phyloP scores from a whole-genome alignment of 2,329 filamentous ascomycete species.

The Aspergillaceae sp. region DNA sequence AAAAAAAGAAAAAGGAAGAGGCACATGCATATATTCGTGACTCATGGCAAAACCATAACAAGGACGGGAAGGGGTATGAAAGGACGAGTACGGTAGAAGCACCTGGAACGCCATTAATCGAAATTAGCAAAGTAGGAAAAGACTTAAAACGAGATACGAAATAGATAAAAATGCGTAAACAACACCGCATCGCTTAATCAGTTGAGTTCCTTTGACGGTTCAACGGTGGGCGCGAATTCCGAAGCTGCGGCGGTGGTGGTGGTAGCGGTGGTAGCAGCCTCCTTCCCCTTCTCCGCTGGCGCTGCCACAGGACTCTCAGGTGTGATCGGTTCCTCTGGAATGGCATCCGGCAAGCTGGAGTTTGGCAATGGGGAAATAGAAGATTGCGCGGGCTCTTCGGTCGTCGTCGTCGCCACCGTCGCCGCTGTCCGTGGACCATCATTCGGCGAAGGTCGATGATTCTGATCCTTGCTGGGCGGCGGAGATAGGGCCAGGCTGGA shows the following conservation, averaged over 20 bases:
- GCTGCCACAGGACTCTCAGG: conserved; percentile 15
- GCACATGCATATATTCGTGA: conserved; percentile 13
- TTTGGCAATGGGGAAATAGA: conserved; percentile 22
- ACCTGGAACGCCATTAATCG: neutral
- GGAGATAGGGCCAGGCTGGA: conserved; percentile 31
- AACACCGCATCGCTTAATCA: neutral
- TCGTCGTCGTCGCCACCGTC: too few relatives aligned
- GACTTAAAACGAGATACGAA: neutral
- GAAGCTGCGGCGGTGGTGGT: neutral
- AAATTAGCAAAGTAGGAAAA: neutral
- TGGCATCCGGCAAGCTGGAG: conserved; percentile 23
- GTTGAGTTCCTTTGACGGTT: neutral
- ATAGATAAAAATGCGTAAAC: neutral
- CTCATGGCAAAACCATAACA: conserved; percentile 15
- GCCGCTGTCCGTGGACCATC: too few relatives aligned
- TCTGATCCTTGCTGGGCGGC: conserved; percentile 10
- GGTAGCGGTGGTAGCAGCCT: conserved; percentile 1
- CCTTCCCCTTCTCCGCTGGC: conserved; percentile 4
- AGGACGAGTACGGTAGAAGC: neutral
- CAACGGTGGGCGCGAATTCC: neutral
- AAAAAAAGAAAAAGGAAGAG: conserved; percentile 7
- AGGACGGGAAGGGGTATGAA: conserved; percentile 4
- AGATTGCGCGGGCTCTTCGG: conserved; percentile 10
- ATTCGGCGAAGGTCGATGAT: too few relatives aligned
- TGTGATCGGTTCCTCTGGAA: conserved; percentile 27